Conservation (phyloP, 2,329 filamentous ascomycete genomes). For the Tothia fuscella region DNA sequence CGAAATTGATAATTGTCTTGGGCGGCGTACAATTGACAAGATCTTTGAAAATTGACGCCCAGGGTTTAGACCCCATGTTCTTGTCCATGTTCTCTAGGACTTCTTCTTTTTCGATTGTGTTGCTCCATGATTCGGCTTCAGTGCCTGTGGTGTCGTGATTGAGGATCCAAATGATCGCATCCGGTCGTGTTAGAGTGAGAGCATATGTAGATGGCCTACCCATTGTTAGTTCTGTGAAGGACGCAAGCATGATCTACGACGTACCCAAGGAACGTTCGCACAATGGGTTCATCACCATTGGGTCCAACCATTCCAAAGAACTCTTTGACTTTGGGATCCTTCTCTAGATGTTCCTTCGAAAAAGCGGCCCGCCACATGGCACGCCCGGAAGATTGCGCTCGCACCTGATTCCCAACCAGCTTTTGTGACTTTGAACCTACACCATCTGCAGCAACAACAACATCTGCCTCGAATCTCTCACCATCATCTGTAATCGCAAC, state of each 20-base stretch:
- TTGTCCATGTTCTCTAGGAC: constrained; percentile 34
- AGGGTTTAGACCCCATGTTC: constrained; percentile 11
- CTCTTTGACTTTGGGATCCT: constrained; percentile 34
- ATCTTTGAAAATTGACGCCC: constrained; percentile 25
- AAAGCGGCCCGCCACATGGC: constrained; percentile 31
- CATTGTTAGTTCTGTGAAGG: background rate
- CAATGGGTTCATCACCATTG: constrained; percentile 29
- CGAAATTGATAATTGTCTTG: constrained; percentile 38
- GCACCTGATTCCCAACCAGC: constrained; percentile 32
- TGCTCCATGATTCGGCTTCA: constrained; percentile 35
- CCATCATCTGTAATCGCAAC: constrained; percentile 27
- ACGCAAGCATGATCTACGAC: background rate
- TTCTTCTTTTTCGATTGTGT: constrained; percentile 34
- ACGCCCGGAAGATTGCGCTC: constrained; percentile 26
- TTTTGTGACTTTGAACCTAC: constrained; percentile 35
- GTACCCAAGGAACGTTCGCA: constrained; percentile 33
- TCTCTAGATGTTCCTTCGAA: constrained; percentile 31
- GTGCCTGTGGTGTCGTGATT: constrained; percentile 36
- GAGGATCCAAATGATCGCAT: constrained; percentile 39
- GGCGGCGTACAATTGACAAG: constrained; percentile 32
- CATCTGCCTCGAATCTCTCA: constrained; percentile 29
- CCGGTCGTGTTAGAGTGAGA: constrained; percentile 32
- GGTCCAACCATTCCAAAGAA: constrained; percentile 31
- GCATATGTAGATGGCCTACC: constrained; percentile 30
- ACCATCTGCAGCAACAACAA: constrained; percentile 29